Conservation (phyloP, 1,284 basidiomycete genomes). For the Malassezia sp. region DNA sequence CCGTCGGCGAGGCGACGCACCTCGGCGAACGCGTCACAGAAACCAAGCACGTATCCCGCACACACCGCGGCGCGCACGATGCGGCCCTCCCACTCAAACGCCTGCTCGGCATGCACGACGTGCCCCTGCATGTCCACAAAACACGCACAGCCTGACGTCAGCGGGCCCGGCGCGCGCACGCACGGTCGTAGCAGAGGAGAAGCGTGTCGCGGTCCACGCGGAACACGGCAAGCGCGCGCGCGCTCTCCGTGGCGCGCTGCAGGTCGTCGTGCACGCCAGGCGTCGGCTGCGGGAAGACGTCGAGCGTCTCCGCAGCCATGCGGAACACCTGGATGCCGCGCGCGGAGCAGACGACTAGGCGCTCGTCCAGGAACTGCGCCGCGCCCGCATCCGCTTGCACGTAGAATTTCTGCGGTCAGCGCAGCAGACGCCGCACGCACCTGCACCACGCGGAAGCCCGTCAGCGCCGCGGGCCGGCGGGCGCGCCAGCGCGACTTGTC, state of each 20-base stretch:
- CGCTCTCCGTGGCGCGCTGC: conserved; percentile 62
- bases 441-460: conserved; percentile 4
- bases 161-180: too few species aligned
- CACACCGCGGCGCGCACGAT: conserved; percentile 61
- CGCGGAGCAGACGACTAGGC: conserved; percentile 77
- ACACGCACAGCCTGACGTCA: conserved; percentile 78
- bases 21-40: conserved; percentile 84
- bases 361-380: conserved; percentile 78
- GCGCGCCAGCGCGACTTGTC: conserved; percentile 16
- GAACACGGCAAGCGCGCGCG: conserved; percentile 81
- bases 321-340: conserved; percentile 93
- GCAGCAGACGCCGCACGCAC: not conserved
- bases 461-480: not conserved
- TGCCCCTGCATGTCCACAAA: conserved; percentile 50
- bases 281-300: conserved; percentile 59
- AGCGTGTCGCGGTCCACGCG: conserved; percentile 67
- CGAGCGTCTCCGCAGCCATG: conserved; percentile 63
- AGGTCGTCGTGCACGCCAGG: conserved; percentile 60
- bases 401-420: conserved; percentile 16
- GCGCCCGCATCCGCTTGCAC: conserved; percentile 61
- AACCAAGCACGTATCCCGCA: conserved; percentile 75
- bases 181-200: conserved; percentile 80
- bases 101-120: conserved; percentile 53
- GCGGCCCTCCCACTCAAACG: conserved; percentile 89
- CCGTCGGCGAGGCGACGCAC: conserved; percentile 75